Percentiles rank a stretch among this genome's conserved stretches.
These are phyloP conservation scores for Lasiosphaeris hirsuta DNA, from an alignment of 495 filamentous ascomycete genomes.

Conservation along the genomic window DNA sequence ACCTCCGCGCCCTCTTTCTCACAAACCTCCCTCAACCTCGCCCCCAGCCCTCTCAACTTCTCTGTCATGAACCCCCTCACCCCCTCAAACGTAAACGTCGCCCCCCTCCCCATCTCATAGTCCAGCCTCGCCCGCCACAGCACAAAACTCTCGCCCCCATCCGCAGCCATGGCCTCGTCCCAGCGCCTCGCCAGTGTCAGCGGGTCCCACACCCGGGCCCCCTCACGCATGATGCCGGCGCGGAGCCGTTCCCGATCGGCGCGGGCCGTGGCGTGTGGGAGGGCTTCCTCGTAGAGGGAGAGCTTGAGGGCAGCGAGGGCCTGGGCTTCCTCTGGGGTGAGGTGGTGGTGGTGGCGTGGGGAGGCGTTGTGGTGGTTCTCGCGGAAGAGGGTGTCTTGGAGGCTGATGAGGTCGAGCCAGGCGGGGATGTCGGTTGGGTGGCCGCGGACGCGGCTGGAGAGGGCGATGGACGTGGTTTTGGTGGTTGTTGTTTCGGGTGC, in stretches of 20 bases:
- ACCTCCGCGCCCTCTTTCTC: slow-evolving; percentile 12
- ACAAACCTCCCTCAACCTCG: slow-evolving; percentile 23
- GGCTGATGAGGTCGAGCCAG: slow-evolving; percentile 73
- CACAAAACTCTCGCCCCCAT: slow-evolving; percentile 54
- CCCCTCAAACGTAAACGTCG: slow-evolving; percentile 65
- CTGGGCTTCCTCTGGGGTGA: slow-evolving; percentile 51
- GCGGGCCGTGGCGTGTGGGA: slow-evolving; percentile 48
- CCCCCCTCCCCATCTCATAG: slow-evolving; percentile 67
- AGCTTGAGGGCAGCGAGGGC: slow-evolving; percentile 75
- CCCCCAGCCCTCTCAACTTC: slow-evolving; percentile 51
- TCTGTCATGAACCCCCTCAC: slow-evolving; percentile 55
- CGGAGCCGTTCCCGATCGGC: slow-evolving; percentile 55
- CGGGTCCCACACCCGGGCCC: slow-evolving; percentile 65
- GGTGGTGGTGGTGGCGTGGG: slow-evolving; percentile 35
- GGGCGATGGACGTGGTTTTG: slow-evolving; percentile 50
- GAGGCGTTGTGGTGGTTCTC: slow-evolving; percentile 36
- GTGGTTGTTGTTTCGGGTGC: slow-evolving; percentile 36
- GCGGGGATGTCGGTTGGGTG: slow-evolving; percentile 61
- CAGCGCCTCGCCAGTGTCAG: slow-evolving; percentile 61
- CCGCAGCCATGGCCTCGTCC: slow-evolving; percentile 55
- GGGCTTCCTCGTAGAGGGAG: slow-evolving; percentile 75
- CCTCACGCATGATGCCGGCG: slow-evolving; percentile 68
- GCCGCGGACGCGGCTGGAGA: slow-evolving; percentile 57
- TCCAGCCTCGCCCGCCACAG: slow-evolving; percentile 76
- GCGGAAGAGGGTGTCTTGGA: slow-evolving; percentile 66